phyloP scores from a whole-genome alignment of 139 green algal species.

The Chlamydomonas schloesseri region DNA sequence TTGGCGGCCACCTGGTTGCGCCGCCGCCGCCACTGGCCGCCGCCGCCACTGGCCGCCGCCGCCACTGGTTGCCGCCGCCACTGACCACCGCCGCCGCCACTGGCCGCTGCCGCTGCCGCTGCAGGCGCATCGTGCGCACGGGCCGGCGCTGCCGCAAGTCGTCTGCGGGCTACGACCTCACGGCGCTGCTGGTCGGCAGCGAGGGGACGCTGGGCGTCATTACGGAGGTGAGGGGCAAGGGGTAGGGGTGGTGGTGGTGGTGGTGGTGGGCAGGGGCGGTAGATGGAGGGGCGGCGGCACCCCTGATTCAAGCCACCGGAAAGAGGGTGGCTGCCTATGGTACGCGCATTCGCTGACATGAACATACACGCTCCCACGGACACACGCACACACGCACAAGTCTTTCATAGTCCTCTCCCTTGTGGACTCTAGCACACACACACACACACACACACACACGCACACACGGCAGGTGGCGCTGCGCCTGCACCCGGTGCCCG shows the following conservation, averaged over 20 bases:
- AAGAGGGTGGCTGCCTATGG: no score
- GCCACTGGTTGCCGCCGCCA: not conserved
- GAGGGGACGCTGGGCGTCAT: constrained; percentile 79
- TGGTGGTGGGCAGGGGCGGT: not conserved
- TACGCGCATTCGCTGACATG: no score
- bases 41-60: no score
- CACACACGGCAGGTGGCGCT: constrained; percentile 46
- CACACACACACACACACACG: not conserved
- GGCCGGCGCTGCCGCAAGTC: constrained; percentile 64
- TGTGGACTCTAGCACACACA: no score
- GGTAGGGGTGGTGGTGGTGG: not conserved
- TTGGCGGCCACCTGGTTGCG: no score
- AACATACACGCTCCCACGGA: no score
- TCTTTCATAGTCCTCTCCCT: no score
- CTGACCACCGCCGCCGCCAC: not conserved
- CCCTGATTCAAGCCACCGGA: no score
- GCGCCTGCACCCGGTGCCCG: constrained; percentile 64
- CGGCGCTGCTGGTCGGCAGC: constrained; percentile 69
- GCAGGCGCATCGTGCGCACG: constrained; percentile 19
- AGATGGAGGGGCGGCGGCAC: no score
- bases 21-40: no score
- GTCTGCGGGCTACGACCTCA: constrained; percentile 77
- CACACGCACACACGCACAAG: no score
- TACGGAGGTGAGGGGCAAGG: constrained; percentile 54
- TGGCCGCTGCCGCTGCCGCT: not conserved